These are phyloP conservation scores for Aspergillus quadricinctus DNA, from an alignment of 2,329 filamentous ascomycete species.

Conservation along the genomic window DNA sequence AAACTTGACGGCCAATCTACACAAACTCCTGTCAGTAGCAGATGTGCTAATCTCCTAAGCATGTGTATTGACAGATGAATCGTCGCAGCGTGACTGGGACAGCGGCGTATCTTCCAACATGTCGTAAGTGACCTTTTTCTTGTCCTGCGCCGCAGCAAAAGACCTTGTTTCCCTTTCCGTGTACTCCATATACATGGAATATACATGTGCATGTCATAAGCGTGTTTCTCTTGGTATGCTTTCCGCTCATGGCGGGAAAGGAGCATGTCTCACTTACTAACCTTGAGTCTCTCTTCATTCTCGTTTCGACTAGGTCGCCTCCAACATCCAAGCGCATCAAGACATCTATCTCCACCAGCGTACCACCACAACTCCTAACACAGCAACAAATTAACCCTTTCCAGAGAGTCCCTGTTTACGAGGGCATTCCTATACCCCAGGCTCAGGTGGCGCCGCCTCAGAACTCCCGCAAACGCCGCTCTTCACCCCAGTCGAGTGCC, in stretches of 20 bases:
- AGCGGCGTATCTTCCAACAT: slow-evolving; percentile 32
- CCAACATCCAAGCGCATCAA: slow-evolving; percentile 41
- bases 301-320: slow-evolving; percentile 30
- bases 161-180: not conserved
- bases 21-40: slow-evolving; percentile 27
- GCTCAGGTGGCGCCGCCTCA: slow-evolving; percentile 27
- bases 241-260: not conserved
- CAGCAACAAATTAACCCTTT: slow-evolving; percentile 37
- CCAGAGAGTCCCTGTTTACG: slow-evolving; percentile 31
- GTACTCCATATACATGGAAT: not conserved
- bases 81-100: slow-evolving; percentile 32
- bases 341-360: slow-evolving; percentile 32
- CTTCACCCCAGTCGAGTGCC: slow-evolving; percentile 35
- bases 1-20: slow-evolving; percentile 26
- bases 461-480: slow-evolving; percentile 44
- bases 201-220: not conserved
- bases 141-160: slow-evolving; percentile 7
- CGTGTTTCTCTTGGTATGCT: not conserved
- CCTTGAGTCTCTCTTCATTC: slow-evolving; percentile 2
- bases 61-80: slow-evolving; percentile 39
- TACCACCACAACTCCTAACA: slow-evolving; percentile 33
- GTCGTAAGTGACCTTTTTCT: slow-evolving; percentile 34
- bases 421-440: slow-evolving; percentile 39
- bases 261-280: slow-evolving; percentile 1
- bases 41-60: slow-evolving; percentile 32